A percentile compares a stretch with the other conserved stretches of the same genome.
phyloP scores from a whole-genome alignment of 2,329 filamentous ascomycete genomes.

The Colletotrichum karsti region DNA sequence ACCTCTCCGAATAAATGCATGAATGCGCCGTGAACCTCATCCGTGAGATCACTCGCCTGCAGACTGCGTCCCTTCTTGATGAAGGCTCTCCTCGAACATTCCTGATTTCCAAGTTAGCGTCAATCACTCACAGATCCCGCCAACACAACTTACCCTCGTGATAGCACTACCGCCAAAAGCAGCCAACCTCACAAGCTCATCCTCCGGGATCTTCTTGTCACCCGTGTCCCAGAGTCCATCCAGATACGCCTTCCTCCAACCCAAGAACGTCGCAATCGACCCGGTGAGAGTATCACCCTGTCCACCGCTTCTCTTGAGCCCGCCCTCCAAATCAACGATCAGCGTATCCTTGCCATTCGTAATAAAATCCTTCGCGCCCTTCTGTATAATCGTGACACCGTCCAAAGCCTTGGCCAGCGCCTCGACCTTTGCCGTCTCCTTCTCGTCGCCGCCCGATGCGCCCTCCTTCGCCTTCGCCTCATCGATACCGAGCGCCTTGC shows the following conservation, averaged over 20 bases:
- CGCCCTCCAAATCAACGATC: conserved; percentile 80
- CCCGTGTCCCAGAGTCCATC: conserved; percentile 74
- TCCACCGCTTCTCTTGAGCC: conserved; percentile 88
- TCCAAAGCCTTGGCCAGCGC: conserved; percentile 77
- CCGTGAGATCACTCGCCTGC: conserved; percentile 92
- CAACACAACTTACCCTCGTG: conserved; percentile 71
- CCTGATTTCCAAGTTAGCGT: conserved; percentile 48
- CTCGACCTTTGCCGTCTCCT: conserved; percentile 61
- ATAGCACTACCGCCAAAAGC: conserved; percentile 89
- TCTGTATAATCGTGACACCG: conserved; percentile 91
- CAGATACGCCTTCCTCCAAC: conserved; percentile 87
- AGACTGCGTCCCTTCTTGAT: conserved; percentile 84
- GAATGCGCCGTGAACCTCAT: conserved; percentile 87
- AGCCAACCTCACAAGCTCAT: conserved; percentile 76
- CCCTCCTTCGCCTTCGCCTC: conserved; percentile 47
- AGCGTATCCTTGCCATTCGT: conserved; percentile 82
- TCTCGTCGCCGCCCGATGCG: conserved; percentile 28
- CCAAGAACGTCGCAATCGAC: conserved; percentile 85
- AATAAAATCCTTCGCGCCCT: conserved; percentile 84
- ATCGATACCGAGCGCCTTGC: conserved; percentile 77
- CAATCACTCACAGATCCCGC: background rate
- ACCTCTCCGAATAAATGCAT: conserved; percentile 80
- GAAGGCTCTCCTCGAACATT: conserved; percentile 90
- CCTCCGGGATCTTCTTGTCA: conserved; percentile 46
- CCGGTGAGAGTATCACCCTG: conserved; percentile 97